A percentile compares a stretch with the other conserved stretches of the same genome.
phyloP scores from a whole-genome alignment of 2,329 filamentous ascomycete species.

The Lachnellula arida region DNA sequence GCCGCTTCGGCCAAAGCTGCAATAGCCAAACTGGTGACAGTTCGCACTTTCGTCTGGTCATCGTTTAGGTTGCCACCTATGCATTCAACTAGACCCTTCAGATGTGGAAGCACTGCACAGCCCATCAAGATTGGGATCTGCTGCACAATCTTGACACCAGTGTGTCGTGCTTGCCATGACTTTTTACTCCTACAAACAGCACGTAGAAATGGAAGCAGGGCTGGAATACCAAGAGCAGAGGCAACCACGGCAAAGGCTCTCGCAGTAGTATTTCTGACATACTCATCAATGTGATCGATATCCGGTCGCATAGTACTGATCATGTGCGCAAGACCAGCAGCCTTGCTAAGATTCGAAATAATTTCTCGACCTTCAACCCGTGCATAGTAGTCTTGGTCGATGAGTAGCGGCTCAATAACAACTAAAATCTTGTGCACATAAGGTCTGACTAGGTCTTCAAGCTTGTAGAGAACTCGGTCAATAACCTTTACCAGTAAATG shows the following conservation, averaged over 20 bases:
- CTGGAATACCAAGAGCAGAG: slow-evolving; percentile 91
- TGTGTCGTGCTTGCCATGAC: slow-evolving; percentile 97
- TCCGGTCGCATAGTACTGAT: slow-evolving; percentile 99
- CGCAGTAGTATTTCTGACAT: slow-evolving; percentile 95
- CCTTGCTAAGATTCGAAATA: slow-evolving; percentile 96
- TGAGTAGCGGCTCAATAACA: slow-evolving; percentile 97
- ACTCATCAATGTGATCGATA: slow-evolving; percentile 97
- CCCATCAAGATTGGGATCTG: slow-evolving; percentile 99
- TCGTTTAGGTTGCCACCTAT: slow-evolving; percentile 95
- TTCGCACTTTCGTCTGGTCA: slow-evolving; percentile 95
- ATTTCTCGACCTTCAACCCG: slow-evolving; percentile 97
- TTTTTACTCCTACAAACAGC: slow-evolving; percentile 98
- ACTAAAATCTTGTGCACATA: slow-evolving; percentile 98
- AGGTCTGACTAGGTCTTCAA: slow-evolving; percentile 91
- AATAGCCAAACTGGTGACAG: slow-evolving; percentile 91
- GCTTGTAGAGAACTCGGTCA: slow-evolving; percentile 95
- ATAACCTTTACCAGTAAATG: slow-evolving; percentile 99
- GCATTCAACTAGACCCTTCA: slow-evolving; percentile 94
- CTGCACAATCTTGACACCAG: slow-evolving; percentile 97
- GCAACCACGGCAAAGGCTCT: slow-evolving; percentile 96
- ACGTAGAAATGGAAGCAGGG: slow-evolving; percentile 87
- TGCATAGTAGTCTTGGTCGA: slow-evolving; percentile 99
- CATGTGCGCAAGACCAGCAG: slow-evolving; percentile 95
- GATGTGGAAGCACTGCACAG: slow-evolving; percentile 88
- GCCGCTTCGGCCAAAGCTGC: slow-evolving; percentile 93